Evolutionary conservation across 352 stramenopile species (phyloP).

Genomic region (Lagenidium sp.): DNA sequence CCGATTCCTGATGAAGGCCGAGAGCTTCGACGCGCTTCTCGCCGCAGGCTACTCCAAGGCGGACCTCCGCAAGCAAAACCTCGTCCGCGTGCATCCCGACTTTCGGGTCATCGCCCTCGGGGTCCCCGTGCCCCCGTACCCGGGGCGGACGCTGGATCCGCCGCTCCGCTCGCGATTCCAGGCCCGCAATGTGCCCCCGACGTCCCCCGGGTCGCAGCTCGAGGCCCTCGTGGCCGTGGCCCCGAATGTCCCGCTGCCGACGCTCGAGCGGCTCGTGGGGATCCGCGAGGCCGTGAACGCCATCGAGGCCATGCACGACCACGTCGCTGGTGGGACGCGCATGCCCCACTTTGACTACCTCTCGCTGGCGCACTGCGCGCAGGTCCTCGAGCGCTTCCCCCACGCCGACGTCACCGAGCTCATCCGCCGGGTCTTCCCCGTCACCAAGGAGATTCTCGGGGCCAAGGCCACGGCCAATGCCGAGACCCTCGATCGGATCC

Average conservation of each 20-base stretch:
- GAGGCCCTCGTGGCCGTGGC: slow-evolving; percentile 37
- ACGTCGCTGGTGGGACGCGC: slow-evolving; percentile 19
- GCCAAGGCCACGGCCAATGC: slow-evolving; percentile 28
- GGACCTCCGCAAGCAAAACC: slow-evolving; percentile 42
- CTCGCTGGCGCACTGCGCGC: slow-evolving; percentile 47
- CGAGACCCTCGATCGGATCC: slow-evolving; percentile 41
- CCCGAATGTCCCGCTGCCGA: slow-evolving; percentile 35
- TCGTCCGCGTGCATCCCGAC: slow-evolving; percentile 83
- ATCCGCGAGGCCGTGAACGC: slow-evolving; percentile 64
- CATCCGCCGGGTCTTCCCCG: slow-evolving; percentile 46
- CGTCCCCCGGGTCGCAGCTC: slow-evolving; percentile 52
- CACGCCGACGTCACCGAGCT: slow-evolving; percentile 21
- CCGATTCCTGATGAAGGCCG: slow-evolving; percentile 86
- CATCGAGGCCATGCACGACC: slow-evolving; percentile 50
- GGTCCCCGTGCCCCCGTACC: slow-evolving; percentile 80
- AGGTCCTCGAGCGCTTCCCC: slow-evolving; percentile 43
- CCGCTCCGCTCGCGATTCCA: slow-evolving; percentile 84
- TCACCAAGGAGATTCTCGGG: slow-evolving; percentile 35
- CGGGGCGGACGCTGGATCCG: slow-evolving; percentile 76
- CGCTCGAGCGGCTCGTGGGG: slow-evolving; percentile 56
- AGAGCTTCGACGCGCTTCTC: slow-evolving; percentile 67
- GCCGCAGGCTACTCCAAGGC: slow-evolving; percentile 35
- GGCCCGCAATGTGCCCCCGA: slow-evolving; percentile 53
- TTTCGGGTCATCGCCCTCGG: slow-evolving; percentile 93
- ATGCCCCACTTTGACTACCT: slow-evolving; percentile 71